Base-by-base conservation (phyloP, 163 green algal species). In the Scenedesmus sp. region DNA sequence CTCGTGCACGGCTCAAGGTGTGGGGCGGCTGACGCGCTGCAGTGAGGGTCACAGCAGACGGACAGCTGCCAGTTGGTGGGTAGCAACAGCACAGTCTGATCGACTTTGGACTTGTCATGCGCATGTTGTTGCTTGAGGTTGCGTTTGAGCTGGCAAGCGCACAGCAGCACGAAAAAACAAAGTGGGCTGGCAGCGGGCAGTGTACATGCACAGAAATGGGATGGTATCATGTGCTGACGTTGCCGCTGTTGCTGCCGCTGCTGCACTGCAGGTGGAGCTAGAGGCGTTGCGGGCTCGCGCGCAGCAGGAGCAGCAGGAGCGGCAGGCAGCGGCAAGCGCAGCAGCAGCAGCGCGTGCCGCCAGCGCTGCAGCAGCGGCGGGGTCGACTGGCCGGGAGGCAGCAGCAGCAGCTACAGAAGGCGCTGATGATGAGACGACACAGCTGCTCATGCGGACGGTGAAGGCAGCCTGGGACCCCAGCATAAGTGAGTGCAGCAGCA, bases 381-480 rank as follows among this genome's bases (percentile, higher is more conserved):
- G 22, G 10, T 43, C 43, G 9, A 81, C 43, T 2, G 53, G 12
- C n/a, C 5, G 46, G 16, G 33, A 56, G 70, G 87, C 76, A 61
- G n/a, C 61, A 30, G 18, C 68, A 53, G 59, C 87, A 65, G 78
- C 61, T 40, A 56, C 24, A 42, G 80, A 18, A 16, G 65, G 15
- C 13, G 35, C 5, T 65, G 89, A 79, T 42, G 89, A 92, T 59
- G 89, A 92, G 35, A 90, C 89, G 10, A 87, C 89, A 18, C 61
- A 92, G 89, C 72, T 92, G 83, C 83, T 92, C 51, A 68, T 87
- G 51, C 78, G 93, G 33, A 89, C 84, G 0, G 73, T 93, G 68
- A 93, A 95, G 89, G 93, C 95, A n/a, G 88, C 87, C 12, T 96
- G 95, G 94, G 93, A 97, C 61, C 92, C 92, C 35, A 90, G 16